A percentile compares a stretch with the other conserved stretches of the same genome.
Evolutionary conservation across 495 filamentous ascomycete genomes (phyloP).

Genomic region (Hypoxylon intermedium): DNA sequence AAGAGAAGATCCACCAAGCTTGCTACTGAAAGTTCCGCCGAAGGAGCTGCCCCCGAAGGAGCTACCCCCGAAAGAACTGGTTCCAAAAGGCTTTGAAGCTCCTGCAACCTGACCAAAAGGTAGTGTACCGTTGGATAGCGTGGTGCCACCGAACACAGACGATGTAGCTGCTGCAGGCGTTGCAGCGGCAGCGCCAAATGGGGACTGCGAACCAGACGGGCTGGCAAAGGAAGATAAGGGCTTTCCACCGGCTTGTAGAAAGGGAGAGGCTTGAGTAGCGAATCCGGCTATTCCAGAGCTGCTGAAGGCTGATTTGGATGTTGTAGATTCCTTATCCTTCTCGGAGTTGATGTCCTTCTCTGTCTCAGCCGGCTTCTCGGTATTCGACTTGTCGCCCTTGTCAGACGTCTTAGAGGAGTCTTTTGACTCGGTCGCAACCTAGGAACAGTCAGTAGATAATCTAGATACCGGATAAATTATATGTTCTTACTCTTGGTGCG

Average conservation of each 20-base stretch:
- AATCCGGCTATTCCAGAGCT: constrained; percentile 41
- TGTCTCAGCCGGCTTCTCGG: constrained; percentile 6
- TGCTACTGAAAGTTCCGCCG: constrained; percentile 48
- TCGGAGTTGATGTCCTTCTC: neutral
- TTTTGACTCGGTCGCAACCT: constrained; percentile 11
- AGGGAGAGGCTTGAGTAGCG: constrained; percentile 39
- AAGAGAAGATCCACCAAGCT: constrained; percentile 58
- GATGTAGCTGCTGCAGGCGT: constrained; percentile 15
- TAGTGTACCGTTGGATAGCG: constrained; percentile 26
- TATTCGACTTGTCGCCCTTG: constrained; percentile 7
- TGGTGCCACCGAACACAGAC: constrained; percentile 32
- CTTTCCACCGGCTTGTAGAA: constrained; percentile 42
- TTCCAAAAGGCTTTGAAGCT: constrained; percentile 33
- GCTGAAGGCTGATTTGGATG: constrained; percentile 38
- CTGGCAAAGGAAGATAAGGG: constrained; percentile 50
- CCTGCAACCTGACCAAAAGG: constrained; percentile 36
- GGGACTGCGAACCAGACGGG: constrained; percentile 30
- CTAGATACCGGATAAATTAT: no score
- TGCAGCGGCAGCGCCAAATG: constrained; percentile 19
- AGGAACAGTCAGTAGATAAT: constrained; percentile 5
- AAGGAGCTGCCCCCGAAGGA: no score
- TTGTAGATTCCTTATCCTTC: constrained; percentile 20
- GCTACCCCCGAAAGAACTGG: constrained; percentile 43
- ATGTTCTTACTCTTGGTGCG: constrained; percentile 12
- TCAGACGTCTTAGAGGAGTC: constrained; percentile 5